Conservation (phyloP, 2,329 filamentous ascomycete species). For the Alternaria rosae region DNA sequence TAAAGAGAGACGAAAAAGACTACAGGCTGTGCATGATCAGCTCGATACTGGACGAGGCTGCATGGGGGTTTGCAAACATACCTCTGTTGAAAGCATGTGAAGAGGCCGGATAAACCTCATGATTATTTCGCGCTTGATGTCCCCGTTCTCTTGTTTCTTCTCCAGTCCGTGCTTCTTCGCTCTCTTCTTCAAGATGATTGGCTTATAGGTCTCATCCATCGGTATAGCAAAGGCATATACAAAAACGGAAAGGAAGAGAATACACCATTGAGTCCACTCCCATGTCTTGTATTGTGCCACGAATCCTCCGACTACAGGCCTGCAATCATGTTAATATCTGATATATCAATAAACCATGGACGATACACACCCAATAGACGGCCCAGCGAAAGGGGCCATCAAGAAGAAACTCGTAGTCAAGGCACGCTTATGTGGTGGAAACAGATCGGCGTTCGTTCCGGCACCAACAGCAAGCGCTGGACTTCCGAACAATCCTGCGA, state of each 20-base stretch:
- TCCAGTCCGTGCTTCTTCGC: conserved; percentile 33
- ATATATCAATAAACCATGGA: background rate
- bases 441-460: conserved; percentile 53
- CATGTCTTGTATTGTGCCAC: conserved; percentile 56
- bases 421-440: conserved; percentile 42
- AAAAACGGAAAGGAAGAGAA: conserved; percentile 51
- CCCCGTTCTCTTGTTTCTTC: conserved; percentile 1
- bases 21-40: conserved; percentile 30
- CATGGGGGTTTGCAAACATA: conserved; percentile 9
- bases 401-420: conserved; percentile 48
- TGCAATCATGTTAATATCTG: background rate
- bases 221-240: conserved; percentile 51
- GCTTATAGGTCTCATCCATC: conserved; percentile 65
- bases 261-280: conserved; percentile 55
- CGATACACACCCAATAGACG: conserved; percentile 42
- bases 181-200: conserved; percentile 53
- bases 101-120: conserved; percentile 60
- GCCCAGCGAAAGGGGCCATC: conserved; percentile 53
- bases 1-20: conserved; percentile 48
- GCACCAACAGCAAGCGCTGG: conserved; percentile 58
- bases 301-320: conserved; percentile 56
- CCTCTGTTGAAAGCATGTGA: conserved; percentile 52
- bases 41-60: background rate
- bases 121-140: conserved; percentile 40
- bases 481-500: conserved; percentile 75